Evolutionary conservation across 2,329 filamentous ascomycete species (phyloP), one percentile per base, ranked within the genome.

Genomic region (Penicillium janthinellum): DNA sequence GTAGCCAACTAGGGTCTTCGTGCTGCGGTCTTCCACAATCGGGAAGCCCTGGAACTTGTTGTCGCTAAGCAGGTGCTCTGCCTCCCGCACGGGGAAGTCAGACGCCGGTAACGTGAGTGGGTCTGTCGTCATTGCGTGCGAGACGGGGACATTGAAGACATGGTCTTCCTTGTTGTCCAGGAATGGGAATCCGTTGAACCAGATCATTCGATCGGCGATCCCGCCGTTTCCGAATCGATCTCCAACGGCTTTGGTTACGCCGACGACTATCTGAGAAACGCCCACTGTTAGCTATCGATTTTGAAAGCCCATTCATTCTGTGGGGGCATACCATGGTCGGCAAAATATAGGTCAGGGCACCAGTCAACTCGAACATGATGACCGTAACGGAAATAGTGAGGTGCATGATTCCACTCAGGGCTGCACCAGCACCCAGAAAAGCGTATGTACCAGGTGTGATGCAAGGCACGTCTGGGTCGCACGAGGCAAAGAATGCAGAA

Each of bases 301-400:
- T 5, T 3, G 5, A 28, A 6, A 15, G 17, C 6, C 0, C 15
- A 28, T 22, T 28, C 11, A 5, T 22, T 17, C 38, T 34, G 17
- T 5, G 20, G 10, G 20, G 28, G 69, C 79, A 62, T 71, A 84
- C 82, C 95, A 99, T 99, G 14, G 94, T 98, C 0, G 95, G 95
- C 31, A 99, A 81, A 65, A 99, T 98, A 72, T 99, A 99, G 1
- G 93, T 96, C 61, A 98, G 80, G 6, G 95, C 95, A n/a, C 95
- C 95, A 0, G 95, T 99, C 51, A 99, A 84, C 77, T 99, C 95
- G 71, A 98, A 98, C 95, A 99, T 98, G 76, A 99, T 99, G 70
- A 99, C 95, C 2, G 97, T 94, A 10, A 99, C 92, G 0, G 93
- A 96, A 15, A 99, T 88, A 0, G 94, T 97, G 63, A 99, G 90